Evolutionary conservation across 2,329 filamentous ascomycete species (phyloP), one percentile per base, ranked within the genome.

Genomic region (Peltaster fructicola): DNA sequence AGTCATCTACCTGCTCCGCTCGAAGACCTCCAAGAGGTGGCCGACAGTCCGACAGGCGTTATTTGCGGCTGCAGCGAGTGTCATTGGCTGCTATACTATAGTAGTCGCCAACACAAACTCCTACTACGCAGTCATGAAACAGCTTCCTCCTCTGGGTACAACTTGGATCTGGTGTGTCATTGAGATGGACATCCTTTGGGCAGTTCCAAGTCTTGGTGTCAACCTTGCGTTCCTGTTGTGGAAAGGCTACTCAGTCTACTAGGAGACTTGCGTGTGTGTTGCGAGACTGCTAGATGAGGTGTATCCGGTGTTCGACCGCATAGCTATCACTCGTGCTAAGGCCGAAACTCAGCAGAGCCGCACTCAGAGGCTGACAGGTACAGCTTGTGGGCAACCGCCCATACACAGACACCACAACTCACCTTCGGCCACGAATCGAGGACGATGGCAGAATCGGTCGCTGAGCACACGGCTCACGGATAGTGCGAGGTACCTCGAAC

Each of bases 161-260:
- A 50, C 95, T 10, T 95, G 85, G 84, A 65, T 95, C 4, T 95
- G 85, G 82, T 71, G 76, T 15, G 73, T 95, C 12, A 63, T 95
- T 22, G 88, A 98, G 55, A 64, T 93, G 53, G 65, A 80, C 27
- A 56, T 91, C 19, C 43, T 59, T 1, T 71, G 66, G 41, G 78
- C 77, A 1, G 54, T 73, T 13, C 41, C 54, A n/a, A 68, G 62
- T 21, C 50, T 66, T 12, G 27, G 54, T 19, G 47, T 54, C n/a
- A 61, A 69, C 8, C 39, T 60, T 25, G 48, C 41, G 2, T 72
- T 61, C 48, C 49, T 61, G 4, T 62, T 54, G 52, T 69, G 56
- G 55, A 64, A 61, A 36, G 60, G 58, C 3, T 68, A 66, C 43
- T 34, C 37, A 3, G 27, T 34, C 4, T 40, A 39, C 15, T 43